These are phyloP conservation scores for Backusella westeae DNA, from an alignment of 192 early-diverging fungal species.

Conservation along the genomic window DNA sequence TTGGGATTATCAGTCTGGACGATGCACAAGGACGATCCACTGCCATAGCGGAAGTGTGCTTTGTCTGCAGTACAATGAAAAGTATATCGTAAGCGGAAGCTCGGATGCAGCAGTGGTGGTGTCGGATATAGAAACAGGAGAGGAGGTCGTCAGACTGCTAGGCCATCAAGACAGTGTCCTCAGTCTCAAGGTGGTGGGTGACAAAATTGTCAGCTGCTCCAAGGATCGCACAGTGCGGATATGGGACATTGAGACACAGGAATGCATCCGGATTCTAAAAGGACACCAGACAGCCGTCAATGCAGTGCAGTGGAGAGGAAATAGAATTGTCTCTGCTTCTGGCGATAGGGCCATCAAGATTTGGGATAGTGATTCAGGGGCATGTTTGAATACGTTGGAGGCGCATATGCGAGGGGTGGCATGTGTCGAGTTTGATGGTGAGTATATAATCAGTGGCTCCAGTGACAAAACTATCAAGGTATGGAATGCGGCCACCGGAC, in stretches of 20 bases:
- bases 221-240: conserved; percentile 81
- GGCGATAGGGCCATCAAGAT: conserved; percentile 84
- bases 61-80: conserved; percentile 79
- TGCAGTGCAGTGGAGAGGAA: conserved; percentile 65
- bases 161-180: conserved; percentile 70
- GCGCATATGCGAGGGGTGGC: conserved; percentile 81
- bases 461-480: conserved; percentile 81
- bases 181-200: conserved; percentile 72
- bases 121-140: conserved; percentile 67
- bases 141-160: conserved; percentile 37
- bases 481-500: conserved; percentile 45
- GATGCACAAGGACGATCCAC: conserved; percentile 55
- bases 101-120: conserved; percentile 65
- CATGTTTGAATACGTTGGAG: conserved; percentile 69
- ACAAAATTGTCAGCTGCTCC: conserved; percentile 77
- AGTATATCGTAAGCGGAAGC: conserved; percentile 66
- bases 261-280: conserved; percentile 47
- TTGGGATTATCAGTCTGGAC: conserved; percentile 68
- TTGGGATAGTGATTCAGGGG: conserved; percentile 70
- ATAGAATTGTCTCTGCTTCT: conserved; percentile 64
- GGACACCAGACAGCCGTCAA: conserved; percentile 85
- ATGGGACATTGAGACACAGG: conserved; percentile 72
- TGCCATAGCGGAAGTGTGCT: conserved; percentile 81
- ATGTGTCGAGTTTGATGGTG: conserved; percentile 84
- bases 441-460: conserved; percentile 75